These are phyloP conservation scores for Leptographium galeiforme DNA, from an alignment of 2,329 filamentous ascomycete species.

Conservation along the genomic window DNA sequence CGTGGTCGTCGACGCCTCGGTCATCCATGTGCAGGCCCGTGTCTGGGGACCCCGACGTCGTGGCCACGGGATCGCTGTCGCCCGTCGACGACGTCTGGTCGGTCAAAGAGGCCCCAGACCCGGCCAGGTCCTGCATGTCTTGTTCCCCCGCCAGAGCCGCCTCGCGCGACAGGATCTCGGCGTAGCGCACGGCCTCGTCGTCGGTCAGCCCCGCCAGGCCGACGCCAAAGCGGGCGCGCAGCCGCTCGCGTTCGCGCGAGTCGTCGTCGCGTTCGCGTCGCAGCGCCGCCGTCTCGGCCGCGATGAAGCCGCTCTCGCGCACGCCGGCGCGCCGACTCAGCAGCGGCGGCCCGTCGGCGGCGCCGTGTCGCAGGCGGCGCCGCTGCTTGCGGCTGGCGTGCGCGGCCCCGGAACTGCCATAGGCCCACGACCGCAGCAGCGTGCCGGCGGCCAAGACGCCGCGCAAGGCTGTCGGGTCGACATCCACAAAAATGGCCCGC, in stretches of 20 bases:
- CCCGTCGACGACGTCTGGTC: not conserved
- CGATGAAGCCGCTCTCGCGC: constrained; percentile 68
- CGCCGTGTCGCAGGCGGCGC: constrained; percentile 60
- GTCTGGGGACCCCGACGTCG: constrained; percentile 26
- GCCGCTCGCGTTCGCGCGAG: constrained; percentile 52
- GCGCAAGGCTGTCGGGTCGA: constrained; percentile 71
- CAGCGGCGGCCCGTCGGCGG: constrained; percentile 38
- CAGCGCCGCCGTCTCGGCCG: constrained; percentile 71
- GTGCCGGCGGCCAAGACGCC: constrained; percentile 80
- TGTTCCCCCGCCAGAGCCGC: constrained; percentile 40
- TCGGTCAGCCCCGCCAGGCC: constrained; percentile 56
- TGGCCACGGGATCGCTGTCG: not conserved
- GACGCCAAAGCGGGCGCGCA: constrained; percentile 73
- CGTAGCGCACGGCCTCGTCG: constrained; percentile 51
- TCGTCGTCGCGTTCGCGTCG: constrained; percentile 56
- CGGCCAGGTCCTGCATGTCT: constrained; percentile 42
- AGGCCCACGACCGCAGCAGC: constrained; percentile 85
- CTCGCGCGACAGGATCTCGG: constrained; percentile 53
- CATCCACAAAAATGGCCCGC: constrained; percentile 73
- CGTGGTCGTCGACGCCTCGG: too few relatives aligned
- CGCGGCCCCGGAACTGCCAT: constrained; percentile 62
- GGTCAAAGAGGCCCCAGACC: constrained; percentile 7
- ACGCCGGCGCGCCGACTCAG: constrained; percentile 44
- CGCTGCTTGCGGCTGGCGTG: constrained; percentile 62
- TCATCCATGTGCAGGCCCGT: too few relatives aligned